These are phyloP conservation scores for Flaveria sonorensis DNA, from an alignment of 129 eudicot genomes.

Conservation along the genomic window DNA sequence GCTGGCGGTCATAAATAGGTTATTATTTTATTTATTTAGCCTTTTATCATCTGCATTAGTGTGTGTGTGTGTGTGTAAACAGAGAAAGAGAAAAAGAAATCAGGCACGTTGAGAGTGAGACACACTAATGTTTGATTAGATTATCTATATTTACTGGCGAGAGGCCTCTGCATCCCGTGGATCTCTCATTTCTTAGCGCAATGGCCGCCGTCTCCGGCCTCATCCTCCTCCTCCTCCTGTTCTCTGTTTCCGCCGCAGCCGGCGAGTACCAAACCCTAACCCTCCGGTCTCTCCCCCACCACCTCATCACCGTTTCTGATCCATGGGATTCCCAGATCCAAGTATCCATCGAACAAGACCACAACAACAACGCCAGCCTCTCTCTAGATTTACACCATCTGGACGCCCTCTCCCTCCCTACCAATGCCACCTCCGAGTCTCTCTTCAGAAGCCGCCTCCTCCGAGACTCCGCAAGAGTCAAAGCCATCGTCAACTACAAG, in stretches of 20 bases:
- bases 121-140: background rate
- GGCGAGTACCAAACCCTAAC: constrained; percentile 42
- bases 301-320: constrained; percentile 1
- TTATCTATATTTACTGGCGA: constrained; percentile 28
- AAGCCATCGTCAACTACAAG: constrained; percentile 35
- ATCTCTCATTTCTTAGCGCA: background rate
- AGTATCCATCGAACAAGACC: background rate
- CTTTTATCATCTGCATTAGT: too few relatives aligned
- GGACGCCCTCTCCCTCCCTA: constrained; percentile 44
- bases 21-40: too few relatives aligned
- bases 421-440: constrained; percentile 42
- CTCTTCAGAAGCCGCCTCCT: constrained; percentile 65
- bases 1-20: too few relatives aligned
- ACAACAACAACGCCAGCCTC: constrained; percentile 7
- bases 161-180: background rate
- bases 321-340: constrained; percentile 19
- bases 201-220: constrained; percentile 30
- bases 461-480: constrained; percentile 57
- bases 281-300: constrained; percentile 41
- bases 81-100: too few relatives aligned
- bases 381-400: constrained; percentile 66
- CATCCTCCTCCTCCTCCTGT: constrained; percentile 6
- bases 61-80: too few relatives aligned
- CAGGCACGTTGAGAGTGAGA: background rate
- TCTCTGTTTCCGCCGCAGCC: constrained; percentile 36